Conservation (phyloP, 192 early-diverging fungal genomes). For the Coemansia sp. region DNA sequence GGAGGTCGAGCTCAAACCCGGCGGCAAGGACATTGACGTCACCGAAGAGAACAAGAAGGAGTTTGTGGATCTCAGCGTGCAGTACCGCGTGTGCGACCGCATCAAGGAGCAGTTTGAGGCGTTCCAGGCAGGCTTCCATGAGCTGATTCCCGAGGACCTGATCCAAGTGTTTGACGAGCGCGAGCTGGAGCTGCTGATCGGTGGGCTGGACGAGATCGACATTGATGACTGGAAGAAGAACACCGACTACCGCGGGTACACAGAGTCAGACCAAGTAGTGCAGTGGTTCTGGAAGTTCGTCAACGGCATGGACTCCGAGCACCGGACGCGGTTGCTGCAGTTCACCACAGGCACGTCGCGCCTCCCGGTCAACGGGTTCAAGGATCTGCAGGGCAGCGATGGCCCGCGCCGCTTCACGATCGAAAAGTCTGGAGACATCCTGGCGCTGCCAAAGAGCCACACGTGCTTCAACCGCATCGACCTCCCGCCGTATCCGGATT, state of each 20-base stretch:
- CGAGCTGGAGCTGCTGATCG: conserved; percentile 96
- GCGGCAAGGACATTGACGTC: conserved; percentile 88
- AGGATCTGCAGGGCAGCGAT: conserved; percentile 96
- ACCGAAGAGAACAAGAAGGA: conserved; percentile 97
- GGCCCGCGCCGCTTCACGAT: conserved; percentile 95
- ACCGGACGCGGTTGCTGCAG: conserved; percentile 92
- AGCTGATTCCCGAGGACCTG: conserved; percentile 93
- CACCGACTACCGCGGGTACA: conserved; percentile 96
- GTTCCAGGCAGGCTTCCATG: conserved; percentile 94
- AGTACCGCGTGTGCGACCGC: conserved; percentile 87
- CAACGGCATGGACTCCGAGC: conserved; percentile 84
- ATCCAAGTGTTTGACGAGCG: conserved; percentile 97
- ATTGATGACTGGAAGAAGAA: conserved; percentile 99
- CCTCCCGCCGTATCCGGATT: conserved; percentile 87
- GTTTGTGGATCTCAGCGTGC: conserved; percentile 87
- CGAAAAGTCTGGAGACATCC: conserved; percentile 88
- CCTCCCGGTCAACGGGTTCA: conserved; percentile 98
- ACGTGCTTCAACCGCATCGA: conserved; percentile 99
- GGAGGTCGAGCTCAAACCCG: conserved; percentile 86
- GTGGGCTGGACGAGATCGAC: conserved; percentile 95
- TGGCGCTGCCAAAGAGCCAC: conserved; percentile 89
- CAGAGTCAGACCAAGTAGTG: conserved; percentile 93
- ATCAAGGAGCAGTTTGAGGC: conserved; percentile 96
- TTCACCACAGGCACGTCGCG: conserved; percentile 98
- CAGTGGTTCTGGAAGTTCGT: conserved; percentile 98